Percentiles rank a stretch among this genome's conserved stretches.
Evolutionary conservation across 768 basidiomycete species (phyloP).

Genomic region (Collybia sordida): DNA sequence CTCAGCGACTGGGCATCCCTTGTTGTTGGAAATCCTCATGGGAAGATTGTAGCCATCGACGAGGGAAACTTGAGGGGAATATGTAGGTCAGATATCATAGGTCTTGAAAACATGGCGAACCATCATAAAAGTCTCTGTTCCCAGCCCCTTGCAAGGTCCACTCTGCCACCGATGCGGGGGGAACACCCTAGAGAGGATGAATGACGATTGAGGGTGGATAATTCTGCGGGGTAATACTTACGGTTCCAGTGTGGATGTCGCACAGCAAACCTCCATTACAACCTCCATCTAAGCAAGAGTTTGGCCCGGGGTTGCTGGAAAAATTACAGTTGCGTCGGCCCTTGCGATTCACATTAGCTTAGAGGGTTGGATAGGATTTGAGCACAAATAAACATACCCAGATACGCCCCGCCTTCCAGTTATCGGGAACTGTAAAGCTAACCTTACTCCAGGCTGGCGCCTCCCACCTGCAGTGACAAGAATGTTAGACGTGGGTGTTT

Average conservation of each 20-base stretch:
- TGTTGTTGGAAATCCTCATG: slow-evolving; percentile 48
- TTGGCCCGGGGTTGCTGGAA: slow-evolving; percentile 47
- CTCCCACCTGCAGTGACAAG: slow-evolving; percentile 34
- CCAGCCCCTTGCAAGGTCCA: slow-evolving; percentile 53
- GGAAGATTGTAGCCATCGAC: slow-evolving; percentile 64
- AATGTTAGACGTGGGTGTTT: too few relatives aligned
- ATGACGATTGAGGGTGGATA: background rate
- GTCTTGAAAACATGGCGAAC: slow-evolving; percentile 26
- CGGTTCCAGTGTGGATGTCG: slow-evolving; percentile 49
- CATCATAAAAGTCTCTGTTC: slow-evolving; percentile 58
- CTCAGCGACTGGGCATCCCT: slow-evolving; percentile 43
- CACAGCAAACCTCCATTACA: slow-evolving; percentile 71
- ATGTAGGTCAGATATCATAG: background rate
- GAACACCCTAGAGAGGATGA: slow-evolving; percentile 43
- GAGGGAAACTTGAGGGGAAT: slow-evolving; percentile 42
- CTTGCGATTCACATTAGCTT: slow-evolving; percentile 30
- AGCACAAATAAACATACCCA: slow-evolving; percentile 34
- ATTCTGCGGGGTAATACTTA: slow-evolving; percentile 16
- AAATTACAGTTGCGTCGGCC: slow-evolving; percentile 67
- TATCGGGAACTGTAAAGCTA: slow-evolving; percentile 54
- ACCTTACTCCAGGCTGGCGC: slow-evolving; percentile 35
- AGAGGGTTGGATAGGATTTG: background rate
- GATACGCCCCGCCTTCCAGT: slow-evolving; percentile 66
- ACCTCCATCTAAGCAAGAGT: slow-evolving; percentile 62
- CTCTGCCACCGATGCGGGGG: slow-evolving; percentile 69